A percentile compares a stretch with the other conserved stretches of the same genome.
These are phyloP conservation scores for Pseudisothecium myosuroides DNA, from an alignment of 225 moss, liverwort and hornwort species.

Conservation along the genomic window DNA sequence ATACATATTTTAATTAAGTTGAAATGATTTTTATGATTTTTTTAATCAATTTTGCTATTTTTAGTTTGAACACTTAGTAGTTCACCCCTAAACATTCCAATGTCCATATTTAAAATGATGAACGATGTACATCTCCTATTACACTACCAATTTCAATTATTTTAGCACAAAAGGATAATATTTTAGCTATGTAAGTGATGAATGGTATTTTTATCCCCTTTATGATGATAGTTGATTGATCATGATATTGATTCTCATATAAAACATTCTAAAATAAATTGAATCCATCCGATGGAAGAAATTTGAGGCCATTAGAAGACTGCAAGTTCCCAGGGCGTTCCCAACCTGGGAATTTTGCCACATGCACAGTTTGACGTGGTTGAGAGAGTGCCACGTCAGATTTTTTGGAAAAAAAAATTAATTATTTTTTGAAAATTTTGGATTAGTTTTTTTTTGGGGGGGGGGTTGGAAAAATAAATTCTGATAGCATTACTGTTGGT, in stretches of 20 bases:
- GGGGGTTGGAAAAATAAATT: too few relatives aligned
- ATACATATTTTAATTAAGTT: neutral
- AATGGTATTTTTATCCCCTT: neutral
- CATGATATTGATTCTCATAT: neutral
- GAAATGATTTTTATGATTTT: neutral
- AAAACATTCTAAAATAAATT: neutral
- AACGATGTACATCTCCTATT: neutral
- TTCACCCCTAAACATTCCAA: fast-evolving
- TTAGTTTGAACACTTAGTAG: neutral
- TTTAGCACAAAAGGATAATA: neutral
- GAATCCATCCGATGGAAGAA: too few relatives aligned
- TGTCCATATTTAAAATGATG: neutral
- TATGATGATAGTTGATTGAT: neutral
- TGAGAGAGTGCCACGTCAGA: too few relatives aligned
- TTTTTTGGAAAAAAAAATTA: too few relatives aligned
- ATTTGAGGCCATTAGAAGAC: too few relatives aligned
- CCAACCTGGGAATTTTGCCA: too few relatives aligned
- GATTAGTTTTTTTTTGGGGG: too few relatives aligned
- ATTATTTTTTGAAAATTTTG: too few relatives aligned
- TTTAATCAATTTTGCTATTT: neutral
- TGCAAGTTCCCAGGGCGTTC: too few relatives aligned
- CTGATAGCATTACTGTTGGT: too few relatives aligned
- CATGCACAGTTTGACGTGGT: too few relatives aligned
- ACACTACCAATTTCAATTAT: neutral
- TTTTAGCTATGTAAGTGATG: neutral